These are phyloP conservation scores for Circinella umbellata DNA, from an alignment of 371 early-diverging fungal species.

Conservation along the genomic window DNA sequence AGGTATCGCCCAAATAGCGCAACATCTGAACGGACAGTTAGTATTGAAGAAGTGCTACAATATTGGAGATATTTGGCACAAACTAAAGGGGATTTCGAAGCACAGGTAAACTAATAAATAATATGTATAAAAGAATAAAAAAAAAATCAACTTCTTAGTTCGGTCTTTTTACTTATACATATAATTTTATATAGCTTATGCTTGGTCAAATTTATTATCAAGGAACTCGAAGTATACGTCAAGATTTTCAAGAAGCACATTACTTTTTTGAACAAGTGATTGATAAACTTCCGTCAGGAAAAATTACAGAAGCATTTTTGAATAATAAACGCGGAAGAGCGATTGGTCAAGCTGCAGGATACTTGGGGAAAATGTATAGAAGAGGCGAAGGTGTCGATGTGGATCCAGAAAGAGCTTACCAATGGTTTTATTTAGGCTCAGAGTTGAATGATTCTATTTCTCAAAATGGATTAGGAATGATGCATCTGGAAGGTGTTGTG, in stretches of 20 bases:
- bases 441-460: conserved; percentile 67
- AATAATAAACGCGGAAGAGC: conserved; percentile 32
- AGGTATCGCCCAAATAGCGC: conserved; percentile 20
- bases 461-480: conserved; percentile 79
- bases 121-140: no score
- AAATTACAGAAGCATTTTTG: conserved; percentile 26
- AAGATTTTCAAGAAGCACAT: conserved; percentile 69
- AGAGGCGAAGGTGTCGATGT: conserved; percentile 88
- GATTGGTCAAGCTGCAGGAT: conserved; percentile 77
- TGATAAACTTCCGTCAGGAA: conserved; percentile 32
- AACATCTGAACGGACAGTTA: conserved; percentile 37
- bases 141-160: no score
- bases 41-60: conserved; percentile 80
- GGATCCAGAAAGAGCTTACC: conserved; percentile 62
- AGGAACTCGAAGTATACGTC: conserved; percentile 71
- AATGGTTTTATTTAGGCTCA: conserved; percentile 80
- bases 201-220: conserved; percentile 83
- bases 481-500: conserved; percentile 76
- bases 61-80: conserved; percentile 80
- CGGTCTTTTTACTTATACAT: no score
- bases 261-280: conserved; percentile 58
- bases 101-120: conserved; percentile 52
- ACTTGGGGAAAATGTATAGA: conserved; percentile 87
- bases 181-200: conserved; percentile 46
- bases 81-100: conserved; percentile 60